Percentiles rank a stretch among this genome's conserved stretches.
phyloP scores from a whole-genome alignment of 78 protist species.

The slime mould (Dictyostelium discoideum) region dicty_2.7 NC_007090.3:418001-418500 shows the following conservation, averaged over 20 bases:
- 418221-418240: conserved; percentile 92
- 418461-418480: conserved; percentile 98
- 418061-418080: conserved; percentile 93
- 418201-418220: conserved; percentile 91
- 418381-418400: conserved; percentile 78
- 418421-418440: conserved; percentile 97
- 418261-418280: conserved; percentile 42
- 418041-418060: conserved; percentile 9
- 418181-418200: conserved; percentile 91
- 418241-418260: conserved; percentile 73
- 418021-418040: conserved; percentile 57
- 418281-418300: conserved; percentile 43
- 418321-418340: conserved; percentile 41
- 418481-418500: conserved; percentile 99
- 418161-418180: conserved; percentile 95
- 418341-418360: conserved; percentile 77
- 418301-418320: conserved; percentile 93
- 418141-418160: conserved; percentile 71
- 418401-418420: conserved; percentile 73
- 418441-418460: conserved; percentile 92
- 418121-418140: conserved; percentile 86
- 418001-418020: conserved; percentile 33
- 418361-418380: conserved; percentile 90
- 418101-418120: conserved; percentile 92
- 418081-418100: conserved; percentile 96